Conservation (phyloP, 1,139 yeast genomes). For the Insectozyma bohioensis region DNA sequence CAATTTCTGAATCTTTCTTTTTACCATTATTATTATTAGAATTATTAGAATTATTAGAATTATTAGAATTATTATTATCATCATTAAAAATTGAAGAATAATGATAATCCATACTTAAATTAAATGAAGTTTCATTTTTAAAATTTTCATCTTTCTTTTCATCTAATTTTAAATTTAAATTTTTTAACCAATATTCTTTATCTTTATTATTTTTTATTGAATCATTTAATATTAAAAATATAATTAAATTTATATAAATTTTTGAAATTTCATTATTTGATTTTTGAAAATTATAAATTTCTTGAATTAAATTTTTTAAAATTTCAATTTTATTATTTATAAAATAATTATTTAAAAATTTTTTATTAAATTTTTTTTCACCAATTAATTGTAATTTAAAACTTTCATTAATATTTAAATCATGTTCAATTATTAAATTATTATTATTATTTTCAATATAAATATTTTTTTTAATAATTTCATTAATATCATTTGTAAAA, state of each 20-base stretch:
- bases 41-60: too few relatives aligned
- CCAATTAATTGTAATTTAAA: slow-evolving; percentile 7
- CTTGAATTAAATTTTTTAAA: slow-evolving; percentile 18
- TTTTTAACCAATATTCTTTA: slow-evolving; percentile 26
- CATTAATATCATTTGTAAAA: slow-evolving; percentile 6
- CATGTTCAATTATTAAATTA: slow-evolving; percentile 4
- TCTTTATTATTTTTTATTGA: slow-evolving; percentile 20
- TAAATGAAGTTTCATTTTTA: slow-evolving; percentile 6
- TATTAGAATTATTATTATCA: slow-evolving; percentile 5
- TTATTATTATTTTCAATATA: not conserved
- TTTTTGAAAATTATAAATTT: slow-evolving; percentile 21
- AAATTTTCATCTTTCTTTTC: not conserved
- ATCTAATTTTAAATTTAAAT: slow-evolving; percentile 5
- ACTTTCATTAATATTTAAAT: slow-evolving; percentile 10
- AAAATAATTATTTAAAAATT: slow-evolving; percentile 10
- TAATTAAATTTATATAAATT: slow-evolving; percentile 26
- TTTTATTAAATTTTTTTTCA: slow-evolving; percentile 1
- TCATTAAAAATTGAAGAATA: slow-evolving; percentile 18
- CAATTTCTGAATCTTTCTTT: too few relatives aligned
- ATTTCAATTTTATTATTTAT: slow-evolving; percentile 13
- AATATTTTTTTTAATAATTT: slow-evolving; percentile 7
- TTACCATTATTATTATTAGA: too few relatives aligned
- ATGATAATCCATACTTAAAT: slow-evolving; percentile 15
- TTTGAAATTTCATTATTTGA: slow-evolving; percentile 29
- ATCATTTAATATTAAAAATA: slow-evolving; percentile 21